A percentile compares a stretch with the other conserved stretches of the same genome.
phyloP scores from a whole-genome alignment of 768 basidiomycete species.

The Boletellus emodensis region DNA sequence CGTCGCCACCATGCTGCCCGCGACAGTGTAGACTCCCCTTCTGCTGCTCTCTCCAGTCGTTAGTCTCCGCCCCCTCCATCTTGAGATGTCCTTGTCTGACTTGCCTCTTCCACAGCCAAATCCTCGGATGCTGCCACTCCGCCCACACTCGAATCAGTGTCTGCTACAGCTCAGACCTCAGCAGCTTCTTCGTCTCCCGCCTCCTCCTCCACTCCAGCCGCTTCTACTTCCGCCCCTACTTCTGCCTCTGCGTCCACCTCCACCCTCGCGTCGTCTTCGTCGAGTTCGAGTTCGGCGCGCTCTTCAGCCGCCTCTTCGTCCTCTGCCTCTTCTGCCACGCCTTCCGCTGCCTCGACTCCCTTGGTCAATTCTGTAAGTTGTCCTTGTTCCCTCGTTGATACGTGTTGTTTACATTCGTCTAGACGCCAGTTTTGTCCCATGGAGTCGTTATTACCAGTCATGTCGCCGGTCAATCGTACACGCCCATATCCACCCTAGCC shows the following conservation, averaged over 20 bases:
- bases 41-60: neutral
- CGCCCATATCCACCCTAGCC: conserved; percentile 2
- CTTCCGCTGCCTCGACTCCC: conserved; percentile 4
- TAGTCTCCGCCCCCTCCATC: neutral
- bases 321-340: conserved; percentile 3
- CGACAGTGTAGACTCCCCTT: neutral
- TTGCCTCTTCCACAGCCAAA: neutral
- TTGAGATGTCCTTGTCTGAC: neutral
- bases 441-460: neutral
- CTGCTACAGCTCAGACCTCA: conserved; percentile 15
- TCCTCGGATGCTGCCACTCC: neutral
- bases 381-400: neutral
- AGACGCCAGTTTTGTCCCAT: conserved; percentile 1
- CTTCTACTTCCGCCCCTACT: no score
- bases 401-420: neutral
- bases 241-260: no score
- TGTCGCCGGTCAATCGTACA: neutral
- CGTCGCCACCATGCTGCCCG: conserved; percentile 11
- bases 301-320: neutral
- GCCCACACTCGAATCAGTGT: neutral
- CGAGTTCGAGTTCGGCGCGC: no score
- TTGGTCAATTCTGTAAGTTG: conserved; percentile 18
- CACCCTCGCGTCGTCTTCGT: no score
- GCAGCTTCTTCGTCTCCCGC: conserved; percentile 6
- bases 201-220: conserved; percentile 2